A percentile compares a stretch with the other conserved stretches of the same genome.
These are phyloP conservation scores for Cotoneaster glaucophyllus DNA, from an alignment of 306 rosid genomes.

Conservation along the genomic window DNA sequence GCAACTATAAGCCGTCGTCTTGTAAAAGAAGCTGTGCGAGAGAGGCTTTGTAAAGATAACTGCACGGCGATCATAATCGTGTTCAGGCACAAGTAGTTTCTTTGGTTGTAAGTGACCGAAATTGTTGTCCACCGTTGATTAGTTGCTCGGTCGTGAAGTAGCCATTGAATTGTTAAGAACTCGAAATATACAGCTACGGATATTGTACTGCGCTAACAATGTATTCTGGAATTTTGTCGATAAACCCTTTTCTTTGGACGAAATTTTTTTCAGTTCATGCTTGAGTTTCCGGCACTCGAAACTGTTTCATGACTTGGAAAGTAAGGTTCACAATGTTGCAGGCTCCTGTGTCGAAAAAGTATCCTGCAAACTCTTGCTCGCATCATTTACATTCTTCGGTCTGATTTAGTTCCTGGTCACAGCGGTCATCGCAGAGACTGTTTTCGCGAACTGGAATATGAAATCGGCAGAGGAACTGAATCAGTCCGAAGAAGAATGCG, in stretches of 20 bases:
- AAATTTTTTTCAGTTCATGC: not conserved
- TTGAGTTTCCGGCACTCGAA: not conserved
- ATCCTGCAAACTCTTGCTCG: slow-evolving; percentile 57
- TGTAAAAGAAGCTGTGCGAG: slow-evolving; percentile 75
- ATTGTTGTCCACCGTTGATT: not conserved
- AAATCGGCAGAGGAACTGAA: slow-evolving; percentile 46
- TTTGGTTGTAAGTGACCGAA: not conserved
- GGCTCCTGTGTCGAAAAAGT: slow-evolving; percentile 59
- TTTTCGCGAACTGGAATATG: slow-evolving; percentile 54
- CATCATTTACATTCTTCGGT: slow-evolving; percentile 63
- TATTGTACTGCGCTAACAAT: not conserved
- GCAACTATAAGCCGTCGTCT: slow-evolving; percentile 62
- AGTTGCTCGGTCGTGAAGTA: not conserved
- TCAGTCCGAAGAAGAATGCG: slow-evolving; percentile 14
- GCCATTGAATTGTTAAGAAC: not conserved
- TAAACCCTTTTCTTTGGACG: too few relatives aligned
- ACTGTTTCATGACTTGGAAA: not conserved
- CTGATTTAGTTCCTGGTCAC: slow-evolving; percentile 67
- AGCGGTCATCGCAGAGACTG: slow-evolving; percentile 52
- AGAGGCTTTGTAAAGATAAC: slow-evolving; percentile 83
- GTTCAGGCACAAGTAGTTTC: slow-evolving; percentile 40
- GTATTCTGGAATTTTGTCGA: not conserved
- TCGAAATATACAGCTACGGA: not conserved
- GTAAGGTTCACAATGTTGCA: slow-evolving; percentile 16
- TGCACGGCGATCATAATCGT: slow-evolving; percentile 69